These are phyloP conservation scores for Aspergillus sp. DNA, from an alignment of 2,329 filamentous ascomycete species.

Conservation along the genomic window DNA sequence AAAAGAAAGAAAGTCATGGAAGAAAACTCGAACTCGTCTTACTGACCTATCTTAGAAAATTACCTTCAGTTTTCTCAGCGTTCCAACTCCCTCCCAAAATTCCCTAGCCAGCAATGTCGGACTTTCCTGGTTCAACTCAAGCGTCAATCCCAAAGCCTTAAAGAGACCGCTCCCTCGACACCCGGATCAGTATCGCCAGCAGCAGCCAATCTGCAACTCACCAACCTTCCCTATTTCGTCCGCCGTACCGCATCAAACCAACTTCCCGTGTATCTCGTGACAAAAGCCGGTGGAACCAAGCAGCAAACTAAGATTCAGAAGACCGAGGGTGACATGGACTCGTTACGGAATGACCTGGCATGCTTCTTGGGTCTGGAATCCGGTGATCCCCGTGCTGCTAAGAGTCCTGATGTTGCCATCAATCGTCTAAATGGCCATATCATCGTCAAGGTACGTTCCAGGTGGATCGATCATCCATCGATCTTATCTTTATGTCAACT, in stretches of 20 bases:
- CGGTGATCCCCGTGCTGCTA: conserved; percentile 34
- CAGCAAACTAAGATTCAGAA: conserved; percentile 72
- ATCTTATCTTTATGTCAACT: too few species aligned
- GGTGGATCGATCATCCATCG: too few species aligned
- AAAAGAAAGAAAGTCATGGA: not conserved
- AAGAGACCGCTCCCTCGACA: conserved; percentile 17
- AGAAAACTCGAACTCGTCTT: not conserved
- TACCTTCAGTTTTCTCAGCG: conserved; percentile 16
- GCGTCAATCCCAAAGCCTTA: conserved; percentile 31
- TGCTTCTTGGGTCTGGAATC: conserved; percentile 52
- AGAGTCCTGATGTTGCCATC: conserved; percentile 40
- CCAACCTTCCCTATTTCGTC: conserved; percentile 63
- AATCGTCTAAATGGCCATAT: conserved; percentile 68
- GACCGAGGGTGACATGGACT: conserved; percentile 66
- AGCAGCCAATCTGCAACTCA: conserved; percentile 27
- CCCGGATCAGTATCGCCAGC: conserved; percentile 27
- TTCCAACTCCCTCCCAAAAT: conserved; percentile 9
- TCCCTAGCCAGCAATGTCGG: conserved; percentile 25
- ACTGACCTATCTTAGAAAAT: conserved; percentile 15
- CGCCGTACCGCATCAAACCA: conserved; percentile 65
- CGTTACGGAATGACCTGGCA: conserved; percentile 61
- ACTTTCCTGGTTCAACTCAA: conserved; percentile 34
- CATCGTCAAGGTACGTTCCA: conserved; percentile 59
- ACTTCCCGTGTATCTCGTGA: conserved; percentile 70
- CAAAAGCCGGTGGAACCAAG: conserved; percentile 71